A percentile compares a stretch with the other conserved stretches of the same genome.
These are phyloP conservation scores for Powellomyces hirtus DNA, from an alignment of 192 early-diverging fungal species.

Conservation along the genomic window DNA sequence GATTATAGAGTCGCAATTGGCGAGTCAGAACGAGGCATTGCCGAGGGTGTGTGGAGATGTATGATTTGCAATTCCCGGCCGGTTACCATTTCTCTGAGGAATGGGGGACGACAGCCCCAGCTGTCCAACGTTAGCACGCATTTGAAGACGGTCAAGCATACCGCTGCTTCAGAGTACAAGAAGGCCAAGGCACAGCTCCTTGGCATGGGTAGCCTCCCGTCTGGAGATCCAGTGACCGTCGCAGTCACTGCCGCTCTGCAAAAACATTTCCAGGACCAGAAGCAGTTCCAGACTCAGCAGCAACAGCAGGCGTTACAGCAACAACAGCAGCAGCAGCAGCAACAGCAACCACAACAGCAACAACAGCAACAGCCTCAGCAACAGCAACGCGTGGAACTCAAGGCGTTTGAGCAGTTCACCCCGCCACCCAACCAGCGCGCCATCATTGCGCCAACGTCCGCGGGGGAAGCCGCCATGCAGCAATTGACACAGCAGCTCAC, in stretches of 20 bases:
- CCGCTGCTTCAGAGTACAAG: not conserved
- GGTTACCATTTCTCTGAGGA: slow-evolving; percentile 24
- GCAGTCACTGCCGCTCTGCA: not conserved
- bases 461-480: no score
- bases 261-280: not conserved
- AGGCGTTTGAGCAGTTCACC: no score
- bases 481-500: no score
- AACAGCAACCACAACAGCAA: no score
- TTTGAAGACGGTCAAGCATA: slow-evolving; percentile 28
- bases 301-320: no score
- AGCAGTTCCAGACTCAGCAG: not conserved
- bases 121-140: slow-evolving; percentile 26
- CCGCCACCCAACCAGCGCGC: no score
- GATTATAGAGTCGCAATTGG: slow-evolving; percentile 15
- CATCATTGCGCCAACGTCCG: no score
- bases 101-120: slow-evolving; percentile 28
- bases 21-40: not conserved
- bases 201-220: not conserved
- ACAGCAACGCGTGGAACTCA: no score
- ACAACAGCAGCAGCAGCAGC: no score
- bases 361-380: no score
- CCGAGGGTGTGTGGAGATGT: slow-evolving; percentile 26
- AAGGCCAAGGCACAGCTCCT: not conserved
- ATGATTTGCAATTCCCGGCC: slow-evolving; percentile 21
- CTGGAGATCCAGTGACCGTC: not conserved